Base-by-base conservation (phyloP, 805 yeast species). In the Yarrowia sp. region DNA sequence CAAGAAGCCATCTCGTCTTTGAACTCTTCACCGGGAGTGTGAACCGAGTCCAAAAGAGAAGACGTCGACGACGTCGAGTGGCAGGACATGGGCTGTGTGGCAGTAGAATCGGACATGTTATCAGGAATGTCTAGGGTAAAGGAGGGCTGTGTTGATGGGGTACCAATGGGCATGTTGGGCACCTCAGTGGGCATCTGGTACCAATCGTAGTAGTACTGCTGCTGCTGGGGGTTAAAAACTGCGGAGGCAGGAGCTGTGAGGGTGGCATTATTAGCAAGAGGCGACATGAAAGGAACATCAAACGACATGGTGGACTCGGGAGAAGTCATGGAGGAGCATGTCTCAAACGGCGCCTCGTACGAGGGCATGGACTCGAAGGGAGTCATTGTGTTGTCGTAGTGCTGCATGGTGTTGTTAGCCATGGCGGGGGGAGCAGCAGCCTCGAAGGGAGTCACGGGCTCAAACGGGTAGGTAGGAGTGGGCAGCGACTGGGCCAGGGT, bases 1-100 rank as follows among this genome's bases (percentile, higher is more conserved):
- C 66, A 61, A 10, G 55, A 61, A 12, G 66, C 66, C 66, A 61
- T 61, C 46, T 61, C 66, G n/a, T 61, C 66, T 9, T 38, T 61
- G 55, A 61, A 61, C 55, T 58, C 50, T 33, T 58, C 64, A 33
- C 64, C 50, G 4, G 64, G 64, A 42, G 64, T 42, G 50, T 58
- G 64, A 58, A 42, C 50, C 46, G 63, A 55, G 64, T 58, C 64
- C 50, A 58, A 19, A 17, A 58, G 64, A 43, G 64, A 58, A 13
- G 64, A 58, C 43, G 64, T 42, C 49, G 64, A 56, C 38, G 63
- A 56, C 2, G 63, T 13, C 40, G 50, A 42, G 13, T 10, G 50
- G 15, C 64, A 58, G 13, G 60, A 58, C 49, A 58, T 42, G 3
- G 30, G 39, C 14, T 58, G 40, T 17, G 64, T 40, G 49, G 63